Evolutionary conservation across 2,329 filamentous ascomycete species (phyloP), one percentile per base, ranked within the genome.

Genomic region (Gliomastix tumulicola): DNA sequence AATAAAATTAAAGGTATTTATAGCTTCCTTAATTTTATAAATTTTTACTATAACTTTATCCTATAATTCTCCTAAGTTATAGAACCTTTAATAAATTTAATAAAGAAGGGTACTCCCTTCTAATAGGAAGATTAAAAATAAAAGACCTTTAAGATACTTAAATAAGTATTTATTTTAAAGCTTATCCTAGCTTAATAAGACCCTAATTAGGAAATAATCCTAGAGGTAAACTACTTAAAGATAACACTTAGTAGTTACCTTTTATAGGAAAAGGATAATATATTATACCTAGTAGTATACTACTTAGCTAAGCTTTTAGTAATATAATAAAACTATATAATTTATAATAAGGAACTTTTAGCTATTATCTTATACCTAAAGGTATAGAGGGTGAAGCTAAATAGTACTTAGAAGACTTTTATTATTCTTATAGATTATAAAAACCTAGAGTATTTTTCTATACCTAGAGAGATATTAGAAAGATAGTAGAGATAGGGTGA

Each of bases 121-220:
- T 20, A 23, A 39, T 34, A 39, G 30, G 32, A 17, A 28, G 33
- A 41, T 12, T 33, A 41, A 39, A 4, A 45, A 34, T 35, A 37
- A 18, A 37, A 15, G 20, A 15, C 11, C 12, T 32, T n/a, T n/a
- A n/a, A n/a, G n/a, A 37, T 23, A 21, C 12, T 15, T 21, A 34
- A 32, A 18, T 7, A 8, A 32, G 11, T 32, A 32, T 3, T 16
- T 16, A 16, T 11, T 6, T 7, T 16, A 32, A 6, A 32, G 17
- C 6, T 16, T n/a, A n/a, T n/a, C n/a, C n/a, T n/a, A n/a, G n/a
- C n/a, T n/a, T n/a, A n/a, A 19, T 32, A 15, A 15, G 13, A 32
- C 2, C 3, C 17, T 16, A n/a, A 15, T 6, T 2, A 18, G 3
- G 2, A 15, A 32, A 32, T 32, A 32, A 5, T 32, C 17, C 12